Percentiles rank a stretch among this genome's conserved stretches.
These are phyloP conservation scores for Leonotis leonurus DNA, from an alignment of 257 asterid species.

Conservation along the genomic window DNA sequence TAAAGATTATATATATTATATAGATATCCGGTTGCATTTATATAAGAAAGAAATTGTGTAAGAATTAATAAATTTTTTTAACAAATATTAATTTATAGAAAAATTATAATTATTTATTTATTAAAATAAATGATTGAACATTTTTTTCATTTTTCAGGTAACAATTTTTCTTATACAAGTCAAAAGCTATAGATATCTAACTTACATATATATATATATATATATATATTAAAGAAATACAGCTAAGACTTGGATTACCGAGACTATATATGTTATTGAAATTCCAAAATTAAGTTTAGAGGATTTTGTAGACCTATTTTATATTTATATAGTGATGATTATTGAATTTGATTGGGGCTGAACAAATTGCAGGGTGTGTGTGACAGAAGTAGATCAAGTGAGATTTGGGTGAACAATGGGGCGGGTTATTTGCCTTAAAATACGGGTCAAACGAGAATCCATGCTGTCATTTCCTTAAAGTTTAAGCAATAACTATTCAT, in stretches of 20 bases:
- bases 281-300: constrained; percentile 17
- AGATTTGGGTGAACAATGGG: constrained; percentile 21
- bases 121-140: too few relatives aligned
- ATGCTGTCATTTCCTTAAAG: constrained; percentile 44
- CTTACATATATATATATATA: background rate
- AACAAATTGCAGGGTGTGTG: background rate
- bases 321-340: background rate
- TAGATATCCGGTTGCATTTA: too few relatives aligned
- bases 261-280: constrained; percentile 16
- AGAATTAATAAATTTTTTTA: too few relatives aligned
- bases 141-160: too few relatives aligned
- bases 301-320: background rate
- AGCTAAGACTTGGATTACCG: constrained; percentile 30
- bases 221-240: background rate
- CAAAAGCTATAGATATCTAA: too few relatives aligned
- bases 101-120: too few relatives aligned
- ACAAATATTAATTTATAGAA: too few relatives aligned
- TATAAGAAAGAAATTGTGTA: too few relatives aligned
- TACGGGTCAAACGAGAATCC: constrained; percentile 67
- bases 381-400: background rate
- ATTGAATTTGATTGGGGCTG: constrained; percentile 1
- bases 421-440: constrained; percentile 41
- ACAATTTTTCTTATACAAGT: too few relatives aligned
- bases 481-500: constrained; percentile 36
- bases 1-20: too few relatives aligned